phyloP scores from a whole-genome alignment of 495 filamentous ascomycete genomes.

The Neurospora sp. region DNA sequence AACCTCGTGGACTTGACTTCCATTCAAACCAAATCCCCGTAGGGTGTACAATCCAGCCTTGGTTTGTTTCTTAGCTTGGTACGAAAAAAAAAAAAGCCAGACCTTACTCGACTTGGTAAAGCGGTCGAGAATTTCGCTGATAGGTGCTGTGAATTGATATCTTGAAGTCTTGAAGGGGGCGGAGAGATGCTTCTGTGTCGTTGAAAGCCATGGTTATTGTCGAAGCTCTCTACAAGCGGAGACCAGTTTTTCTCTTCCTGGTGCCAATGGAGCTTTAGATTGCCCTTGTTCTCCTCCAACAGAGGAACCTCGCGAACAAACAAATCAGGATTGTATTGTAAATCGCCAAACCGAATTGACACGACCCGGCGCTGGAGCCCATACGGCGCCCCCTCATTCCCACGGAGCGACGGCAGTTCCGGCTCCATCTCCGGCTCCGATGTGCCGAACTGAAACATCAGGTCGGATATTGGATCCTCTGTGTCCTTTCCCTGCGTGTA shows the following conservation, averaged over 20 bases:
- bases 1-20: background rate
- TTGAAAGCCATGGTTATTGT: too few species aligned
- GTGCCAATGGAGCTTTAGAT: background rate
- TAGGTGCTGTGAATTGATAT: background rate
- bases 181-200: background rate
- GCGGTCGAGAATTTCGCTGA: background rate
- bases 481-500: fast-evolving
- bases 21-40: background rate
- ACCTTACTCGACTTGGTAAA: background rate
- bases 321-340: background rate
- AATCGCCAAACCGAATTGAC: background rate
- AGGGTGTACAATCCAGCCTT: background rate
- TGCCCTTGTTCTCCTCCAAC: background rate
- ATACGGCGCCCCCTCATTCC: too few species aligned
- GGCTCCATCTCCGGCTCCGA: background rate
- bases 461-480: background rate
- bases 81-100: background rate
- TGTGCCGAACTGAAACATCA: background rate
- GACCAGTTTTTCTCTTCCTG: background rate
- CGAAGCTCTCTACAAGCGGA: background rate
- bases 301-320: background rate
- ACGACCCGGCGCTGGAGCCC: background rate
- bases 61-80: background rate
- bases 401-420: background rate
- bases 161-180: background rate